Base-by-base conservation (phyloP, 352 stramenopile species). In the Halophytophthora polymorphica region DNA sequence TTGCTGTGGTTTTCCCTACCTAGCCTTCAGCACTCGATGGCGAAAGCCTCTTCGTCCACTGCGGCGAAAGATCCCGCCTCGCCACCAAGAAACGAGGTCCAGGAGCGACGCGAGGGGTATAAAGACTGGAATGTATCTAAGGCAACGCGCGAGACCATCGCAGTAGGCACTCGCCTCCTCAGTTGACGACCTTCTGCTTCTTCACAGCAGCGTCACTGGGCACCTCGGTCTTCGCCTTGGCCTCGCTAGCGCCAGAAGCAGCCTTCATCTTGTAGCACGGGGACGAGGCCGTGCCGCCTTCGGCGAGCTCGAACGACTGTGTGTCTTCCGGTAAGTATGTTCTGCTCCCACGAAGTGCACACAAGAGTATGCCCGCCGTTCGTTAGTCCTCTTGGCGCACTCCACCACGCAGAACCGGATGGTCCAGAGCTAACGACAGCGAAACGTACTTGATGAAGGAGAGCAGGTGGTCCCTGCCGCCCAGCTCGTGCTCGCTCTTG, bases 401-500 rank as follows among this genome's bases (percentile, higher is more conserved):
- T 38, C 5, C 11, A 38, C 2, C 13, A 38, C 11, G 3, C 3
- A 38, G 11, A 3, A 38, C 25, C 7, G 10, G 17, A 48, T 10
- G 50, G 3, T 41, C 18, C 25, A 45, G 6, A 0, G 5, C 21
- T 8, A 41, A n/a, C 3, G 19, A 33, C 14, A 13, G 15, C 7
- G 2, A 52, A 57, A 51, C 75, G 58, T 62, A 93, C 81, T 64
- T 77, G 53, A 92, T 64, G 49, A 93, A 90, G 29, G 55, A 55
- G 22, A 50, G 61, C 18, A 93, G 49, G 54, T 88, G 86, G n/a
- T 78, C 71, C 37, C 73, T 72, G 21, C 83, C 83, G 39, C 83
- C 83, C 1, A 93, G 67, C 53, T 93, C 83, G 41, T 69, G 65
- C 45, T 91, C 81, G 38, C 81, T 90, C 48, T 83, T 82, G 34